Evolutionary conservation across 371 early-diverging fungal genomes (phyloP).

Genomic region (Mucor piriformis): DNA sequence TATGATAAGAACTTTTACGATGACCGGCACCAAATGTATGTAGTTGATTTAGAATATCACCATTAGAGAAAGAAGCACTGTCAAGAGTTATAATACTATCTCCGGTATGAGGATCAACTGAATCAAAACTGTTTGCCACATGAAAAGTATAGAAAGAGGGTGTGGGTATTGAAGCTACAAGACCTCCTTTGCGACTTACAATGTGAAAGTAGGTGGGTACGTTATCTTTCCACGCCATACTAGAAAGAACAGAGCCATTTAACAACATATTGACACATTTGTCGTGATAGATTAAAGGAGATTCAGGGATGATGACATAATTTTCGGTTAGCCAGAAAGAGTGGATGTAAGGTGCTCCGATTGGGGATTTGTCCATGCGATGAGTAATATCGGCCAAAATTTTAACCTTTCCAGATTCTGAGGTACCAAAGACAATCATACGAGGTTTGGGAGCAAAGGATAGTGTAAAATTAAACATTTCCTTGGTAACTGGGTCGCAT

Average conservation of each 20-base stretch:
- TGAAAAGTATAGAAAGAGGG: conserved; percentile 60
- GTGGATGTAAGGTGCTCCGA: conserved; percentile 37
- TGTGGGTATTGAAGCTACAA: conserved; percentile 51
- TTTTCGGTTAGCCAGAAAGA: conserved; percentile 52
- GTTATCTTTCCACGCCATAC: conserved; percentile 41
- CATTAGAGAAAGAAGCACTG: conserved; percentile 31
- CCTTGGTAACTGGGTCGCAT: conserved; percentile 53
- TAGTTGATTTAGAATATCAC: conserved; percentile 37
- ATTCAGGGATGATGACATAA: conserved; percentile 58
- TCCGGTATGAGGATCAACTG: conserved; percentile 21
- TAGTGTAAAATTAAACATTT: conserved; percentile 49
- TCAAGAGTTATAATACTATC: conserved; percentile 34
- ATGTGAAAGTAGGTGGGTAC: conserved; percentile 52
- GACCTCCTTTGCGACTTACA: conserved; percentile 42
- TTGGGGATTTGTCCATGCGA: conserved; percentile 19
- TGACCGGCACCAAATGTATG: conserved; percentile 31
- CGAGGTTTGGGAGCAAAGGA: conserved; percentile 21
- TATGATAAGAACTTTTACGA: conserved; percentile 15
- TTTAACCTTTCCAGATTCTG: conserved; percentile 30
- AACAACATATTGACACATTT: conserved; percentile 47
- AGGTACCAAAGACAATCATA: conserved; percentile 27
- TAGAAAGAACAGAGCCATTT: conserved; percentile 41
- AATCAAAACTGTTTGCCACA: conserved; percentile 55
- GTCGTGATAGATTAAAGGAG: conserved; percentile 47
- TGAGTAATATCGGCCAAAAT: conserved; percentile 50